Percentiles rank a stretch among this genome's conserved stretches.
phyloP scores from a whole-genome alignment of 306 rosid genomes.

The Casuarina cunninghamiana region DNA sequence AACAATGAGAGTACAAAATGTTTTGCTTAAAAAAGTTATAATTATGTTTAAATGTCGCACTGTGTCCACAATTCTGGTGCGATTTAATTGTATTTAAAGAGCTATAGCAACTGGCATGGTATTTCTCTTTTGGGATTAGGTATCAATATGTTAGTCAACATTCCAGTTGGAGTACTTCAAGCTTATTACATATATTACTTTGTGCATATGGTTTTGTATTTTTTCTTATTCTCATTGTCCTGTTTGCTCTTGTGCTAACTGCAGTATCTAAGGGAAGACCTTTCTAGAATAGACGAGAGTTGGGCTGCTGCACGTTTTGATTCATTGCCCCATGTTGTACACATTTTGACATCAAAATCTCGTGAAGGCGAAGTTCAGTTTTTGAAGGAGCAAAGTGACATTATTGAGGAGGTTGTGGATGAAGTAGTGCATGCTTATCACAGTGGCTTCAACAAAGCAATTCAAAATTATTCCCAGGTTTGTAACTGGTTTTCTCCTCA shows the following conservation, averaged over 20 bases:
- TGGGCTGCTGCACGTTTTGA: constrained; percentile 98
- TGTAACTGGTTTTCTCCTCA: constrained; percentile 17
- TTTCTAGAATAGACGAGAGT: constrained; percentile 72
- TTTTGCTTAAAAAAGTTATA: not conserved
- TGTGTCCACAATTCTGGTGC: not conserved
- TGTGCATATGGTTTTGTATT: not conserved
- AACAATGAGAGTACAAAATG: not conserved
- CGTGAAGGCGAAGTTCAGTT: constrained; percentile 75
- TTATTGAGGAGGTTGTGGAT: constrained; percentile 96
- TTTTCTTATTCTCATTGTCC: constrained; percentile 24
- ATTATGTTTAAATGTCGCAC: not conserved
- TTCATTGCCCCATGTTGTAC: constrained; percentile 99
- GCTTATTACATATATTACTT: not conserved
- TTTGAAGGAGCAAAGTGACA: constrained; percentile 97
- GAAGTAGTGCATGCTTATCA: constrained; percentile 98
- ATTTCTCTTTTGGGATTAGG: not conserved
- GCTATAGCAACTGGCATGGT: constrained; percentile 2
- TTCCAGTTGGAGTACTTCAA: not conserved
- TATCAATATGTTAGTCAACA: not conserved
- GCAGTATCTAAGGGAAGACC: constrained; percentile 87
- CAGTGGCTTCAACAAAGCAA: constrained; percentile 95
- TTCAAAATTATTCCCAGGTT: constrained; percentile 99
- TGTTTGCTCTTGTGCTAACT: constrained; percentile 33
- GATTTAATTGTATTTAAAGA: not conserved
- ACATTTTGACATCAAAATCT: constrained; percentile 94